Base-by-base conservation (phyloP, 306 rosid genomes). In the Boehmeria nivea region DNA sequence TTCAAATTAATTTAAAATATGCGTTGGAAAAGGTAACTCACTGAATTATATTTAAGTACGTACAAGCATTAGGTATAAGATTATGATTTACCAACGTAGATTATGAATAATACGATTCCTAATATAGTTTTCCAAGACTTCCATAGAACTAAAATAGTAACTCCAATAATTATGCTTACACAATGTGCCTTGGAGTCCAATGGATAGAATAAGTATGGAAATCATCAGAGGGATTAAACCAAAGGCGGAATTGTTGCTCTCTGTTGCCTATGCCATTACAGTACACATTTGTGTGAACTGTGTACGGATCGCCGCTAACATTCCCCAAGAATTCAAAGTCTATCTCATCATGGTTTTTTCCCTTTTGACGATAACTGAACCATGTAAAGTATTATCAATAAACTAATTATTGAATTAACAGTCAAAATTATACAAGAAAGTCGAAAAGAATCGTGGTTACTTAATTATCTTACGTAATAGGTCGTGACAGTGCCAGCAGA, bases 301-400 rank as follows among this genome's bases (percentile, higher is more conserved):
- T 70, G 54, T 60, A 78, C 12, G 81, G 81, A 0, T 61, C 36
- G 6, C 70, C 76, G 13, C 54, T 69, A 15, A 59, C 27, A 44
- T 73, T 78, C 0, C 80, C 83, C 60, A 78, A 39, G 63, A 74
- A 78, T 17, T 78, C 83, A 19, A 74, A 78, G 54, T 78, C 83
- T 38, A 70, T 70, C 68, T 78, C 80, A 2, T 78, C 83, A 48
- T 71, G 71, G 16, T 34, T 1, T 0, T n/a, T 42, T 18, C 26
- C 76, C 78, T 31, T 59, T 43, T 7, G 78, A 77, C 1, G 73
- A 64, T 33, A 70, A 53, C 83, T 73, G 68, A 53, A 40, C 10
- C 12, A 40, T 12, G 10, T 14, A 40, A 31, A 31, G 5, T 31
- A 31, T 31, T 31, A 31, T 2, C 9, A 31, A 4, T 31, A 31